A percentile compares a stretch with the other conserved stretches of the same genome.
phyloP scores from a whole-genome alignment of 192 early-diverging fungal species.

The Phycomyces nitens region DNA sequence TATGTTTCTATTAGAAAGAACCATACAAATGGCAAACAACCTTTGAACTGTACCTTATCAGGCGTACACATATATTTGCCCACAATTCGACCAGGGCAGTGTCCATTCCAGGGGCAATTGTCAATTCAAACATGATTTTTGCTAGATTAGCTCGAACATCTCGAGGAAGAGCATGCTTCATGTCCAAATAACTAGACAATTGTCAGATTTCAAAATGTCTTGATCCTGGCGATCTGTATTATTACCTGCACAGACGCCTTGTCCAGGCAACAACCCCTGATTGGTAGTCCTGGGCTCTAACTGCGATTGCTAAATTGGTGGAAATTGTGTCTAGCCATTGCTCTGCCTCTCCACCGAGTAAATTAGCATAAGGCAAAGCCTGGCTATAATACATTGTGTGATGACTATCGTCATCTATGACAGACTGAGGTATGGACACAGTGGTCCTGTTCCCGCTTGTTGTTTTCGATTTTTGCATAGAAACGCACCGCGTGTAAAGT shows the following conservation, averaged over 20 bases:
- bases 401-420: conserved; percentile 30
- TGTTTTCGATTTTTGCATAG: neutral
- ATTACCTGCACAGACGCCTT: conserved; percentile 54
- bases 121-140: conserved; percentile 61
- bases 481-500: neutral
- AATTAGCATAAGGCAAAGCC: conserved; percentile 36
- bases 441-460: neutral
- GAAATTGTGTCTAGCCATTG: conserved; percentile 47
- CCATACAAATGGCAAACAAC: conserved; percentile 3
- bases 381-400: conserved; percentile 37
- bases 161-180: conserved; percentile 57
- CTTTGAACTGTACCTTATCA: conserved; percentile 58
- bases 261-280: conserved; percentile 57
- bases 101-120: conserved; percentile 65
- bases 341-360: conserved; percentile 39
- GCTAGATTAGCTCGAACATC: conserved; percentile 55
- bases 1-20: conserved; percentile 20
- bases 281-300: conserved; percentile 54
- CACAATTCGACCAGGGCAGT: conserved; percentile 59
- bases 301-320: conserved; percentile 36
- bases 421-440: conserved; percentile 20
- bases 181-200: conserved; percentile 55
- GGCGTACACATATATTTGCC: conserved; percentile 51
- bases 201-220: neutral
- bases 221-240: neutral